Conservation (phyloP, 1,284 basidiomycete genomes). For the Puccinia horiana region DNA sequence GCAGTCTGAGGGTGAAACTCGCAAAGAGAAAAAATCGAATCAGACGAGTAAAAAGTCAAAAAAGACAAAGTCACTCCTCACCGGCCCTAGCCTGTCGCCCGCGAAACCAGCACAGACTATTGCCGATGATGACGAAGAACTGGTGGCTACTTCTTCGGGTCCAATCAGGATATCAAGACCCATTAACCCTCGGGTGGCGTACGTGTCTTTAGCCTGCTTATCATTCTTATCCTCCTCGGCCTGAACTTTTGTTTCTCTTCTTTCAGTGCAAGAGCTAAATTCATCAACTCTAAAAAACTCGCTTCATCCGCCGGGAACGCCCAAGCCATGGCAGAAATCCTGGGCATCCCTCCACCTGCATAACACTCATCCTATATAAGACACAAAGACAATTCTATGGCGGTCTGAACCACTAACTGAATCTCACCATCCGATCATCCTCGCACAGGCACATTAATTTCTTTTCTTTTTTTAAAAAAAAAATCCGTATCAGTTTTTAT, state of each 20-base stretch:
- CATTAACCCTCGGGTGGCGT: conserved; percentile 33
- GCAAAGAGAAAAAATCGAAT: background rate
- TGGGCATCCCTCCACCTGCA: conserved; percentile 7
- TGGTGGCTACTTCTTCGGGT: conserved; percentile 16
- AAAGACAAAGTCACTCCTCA: background rate
- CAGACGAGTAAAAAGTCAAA: background rate
- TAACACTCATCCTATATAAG: background rate
- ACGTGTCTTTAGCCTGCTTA: background rate
- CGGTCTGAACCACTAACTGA: too few species aligned
- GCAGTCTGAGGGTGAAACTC: background rate
- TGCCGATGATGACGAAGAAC: conserved; percentile 9
- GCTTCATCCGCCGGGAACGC: conserved; percentile 22
- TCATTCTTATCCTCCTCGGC: background rate
- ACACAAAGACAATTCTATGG: too few species aligned
- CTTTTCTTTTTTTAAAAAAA: too few species aligned
- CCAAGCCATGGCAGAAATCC: conserved; percentile 38
- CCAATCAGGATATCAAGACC: conserved; percentile 30
- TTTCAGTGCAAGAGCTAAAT: conserved; percentile 27
- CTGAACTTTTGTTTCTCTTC: background rate
- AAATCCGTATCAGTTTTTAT: too few species aligned
- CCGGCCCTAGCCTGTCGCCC: background rate
- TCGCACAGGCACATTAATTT: too few species aligned
- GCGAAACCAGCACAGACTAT: background rate
- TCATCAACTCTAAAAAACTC: conserved; percentile 37
- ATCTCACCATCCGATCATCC: too few species aligned